Percentiles rank a stretch among this genome's conserved stretches.
Evolutionary conservation across 192 early-diverging fungal genomes (phyloP).

Genomic region (Globomyces pollinis-pini): DNA sequence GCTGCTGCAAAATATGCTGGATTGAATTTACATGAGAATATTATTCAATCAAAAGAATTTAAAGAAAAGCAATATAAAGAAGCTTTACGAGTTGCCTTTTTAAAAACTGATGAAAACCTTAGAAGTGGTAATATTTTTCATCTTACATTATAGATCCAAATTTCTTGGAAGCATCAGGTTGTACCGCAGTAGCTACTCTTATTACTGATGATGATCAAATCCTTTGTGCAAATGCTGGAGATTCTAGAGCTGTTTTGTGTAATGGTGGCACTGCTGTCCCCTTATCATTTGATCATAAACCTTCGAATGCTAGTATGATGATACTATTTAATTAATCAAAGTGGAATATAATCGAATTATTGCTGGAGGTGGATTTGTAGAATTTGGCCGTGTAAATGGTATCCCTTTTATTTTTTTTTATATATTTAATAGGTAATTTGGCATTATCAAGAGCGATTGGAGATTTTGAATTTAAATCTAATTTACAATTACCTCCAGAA

Average conservation of each 20-base stretch:
- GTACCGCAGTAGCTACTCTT: constrained; percentile 87
- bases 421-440: constrained; percentile 60
- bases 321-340: constrained; percentile 8
- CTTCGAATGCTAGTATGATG: constrained; percentile 31
- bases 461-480: constrained; percentile 98
- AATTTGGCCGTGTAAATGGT: constrained; percentile 98
- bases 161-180: constrained; percentile 82
- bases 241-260: constrained; percentile 87
- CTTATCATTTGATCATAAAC: constrained; percentile 94
- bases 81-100: constrained; percentile 79
- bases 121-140: constrained; percentile 51
- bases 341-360: constrained; percentile 78
- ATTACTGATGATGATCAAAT: constrained; percentile 75
- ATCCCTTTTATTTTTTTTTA: constrained; percentile 2
- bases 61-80: constrained; percentile 55
- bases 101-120: constrained; percentile 71
- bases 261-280: constrained; percentile 64
- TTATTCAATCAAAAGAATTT: constrained; percentile 59
- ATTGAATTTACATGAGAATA: constrained; percentile 61
- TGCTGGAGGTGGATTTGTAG: constrained; percentile 92
- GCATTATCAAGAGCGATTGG: constrained; percentile 96
- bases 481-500: constrained; percentile 63
- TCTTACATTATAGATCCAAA: constrained; percentile 49
- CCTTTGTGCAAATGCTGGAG: constrained; percentile 90
- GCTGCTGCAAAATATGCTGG: constrained; percentile 82